These are phyloP conservation scores for Microdochium paspali DNA, from an alignment of 2,329 filamentous ascomycete genomes.

Conservation along the genomic window DNA sequence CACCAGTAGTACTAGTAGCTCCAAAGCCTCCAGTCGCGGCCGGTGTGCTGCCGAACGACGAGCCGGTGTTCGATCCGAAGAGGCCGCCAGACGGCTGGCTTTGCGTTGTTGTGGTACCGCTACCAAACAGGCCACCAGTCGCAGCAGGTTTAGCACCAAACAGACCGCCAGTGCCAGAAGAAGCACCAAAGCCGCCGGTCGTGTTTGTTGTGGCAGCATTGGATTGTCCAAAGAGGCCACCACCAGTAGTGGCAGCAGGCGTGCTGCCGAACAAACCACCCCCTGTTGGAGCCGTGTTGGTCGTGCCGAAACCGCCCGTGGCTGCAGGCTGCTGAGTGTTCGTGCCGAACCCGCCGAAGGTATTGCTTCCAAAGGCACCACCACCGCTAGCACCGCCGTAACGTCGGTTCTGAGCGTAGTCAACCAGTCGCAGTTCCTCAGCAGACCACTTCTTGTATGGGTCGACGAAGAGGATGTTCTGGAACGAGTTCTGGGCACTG, in stretches of 20 bases:
- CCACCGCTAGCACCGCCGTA: conserved; percentile 77
- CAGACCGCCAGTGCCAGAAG: conserved; percentile 19
- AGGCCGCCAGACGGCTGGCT: conserved; percentile 11
- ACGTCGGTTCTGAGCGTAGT: conserved; percentile 80
- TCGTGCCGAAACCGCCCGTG: conserved; percentile 34
- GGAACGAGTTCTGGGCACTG: conserved; percentile 53
- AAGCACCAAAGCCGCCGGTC: conserved; percentile 13
- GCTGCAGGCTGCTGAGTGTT: background rate
- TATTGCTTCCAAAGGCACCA: conserved; percentile 63
- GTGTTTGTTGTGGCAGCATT: conserved; percentile 16
- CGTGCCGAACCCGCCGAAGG: conserved; percentile 23
- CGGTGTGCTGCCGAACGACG: conserved; percentile 26
- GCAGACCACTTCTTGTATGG: conserved; percentile 84
- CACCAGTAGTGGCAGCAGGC: conserved; percentile 7
- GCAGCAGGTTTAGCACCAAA: conserved; percentile 28
- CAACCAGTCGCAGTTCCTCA: conserved; percentile 73
- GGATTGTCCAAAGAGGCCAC: conserved; percentile 29
- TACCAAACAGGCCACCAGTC: conserved; percentile 27
- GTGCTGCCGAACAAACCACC: conserved; percentile 2
- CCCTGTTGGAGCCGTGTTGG: conserved; percentile 15
- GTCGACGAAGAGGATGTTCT: conserved; percentile 70
- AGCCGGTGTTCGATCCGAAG: conserved; percentile 20
- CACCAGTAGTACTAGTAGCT: conserved; percentile 10
- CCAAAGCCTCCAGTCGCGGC: conserved; percentile 38
- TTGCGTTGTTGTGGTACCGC: conserved; percentile 17